Evolutionary conservation across 2,329 filamentous ascomycete species (phyloP), one percentile per base, ranked within the genome.

Genomic region (Coniochaeta prunicola): DNA sequence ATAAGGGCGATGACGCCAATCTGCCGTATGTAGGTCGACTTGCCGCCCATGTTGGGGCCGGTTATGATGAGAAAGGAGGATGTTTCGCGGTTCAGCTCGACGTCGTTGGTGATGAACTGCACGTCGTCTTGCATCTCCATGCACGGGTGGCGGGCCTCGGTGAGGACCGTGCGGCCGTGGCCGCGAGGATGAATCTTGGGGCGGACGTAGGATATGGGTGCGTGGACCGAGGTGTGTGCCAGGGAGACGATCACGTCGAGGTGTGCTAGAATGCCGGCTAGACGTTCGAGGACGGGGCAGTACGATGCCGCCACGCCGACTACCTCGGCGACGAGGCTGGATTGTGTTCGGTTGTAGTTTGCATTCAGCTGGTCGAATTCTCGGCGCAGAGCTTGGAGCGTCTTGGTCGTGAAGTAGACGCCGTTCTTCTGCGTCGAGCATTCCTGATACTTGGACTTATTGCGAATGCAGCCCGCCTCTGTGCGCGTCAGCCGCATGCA

Each of bases 41-140:
- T 99, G 66, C 94, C 94, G 65, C 94, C 96, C 94, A 99, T 99
- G 74, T 99, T 99, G 56, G 94, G 94, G 0, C 94, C 94, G 0
- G 93, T 97, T 70, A 97, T 97, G 76, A 97, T 93, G 40, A 97
- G 81, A 74, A 99, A 97, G 3, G 93, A 92, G 0, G 91, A 96
- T 54, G 84, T 80, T 59, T 87, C 87, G 9, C 92, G 87, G 5
- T 84, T 80, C 38, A 99, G 84, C 57, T 87, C 86, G 24, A 97
- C 91, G 66, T 99, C 93, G 71, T 99, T 99, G 59, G 93, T 97
- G 74, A 99, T 99, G 77, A 99, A 99, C 62, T 93, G 92, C 45
- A 99, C 88, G 68, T 99, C 94, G 67, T 99, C 96, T 74, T 99
- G 94, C 84, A 97, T 92, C 72, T 99, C 94, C 85, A 99, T 90